These are phyloP conservation scores for Tarenaya hassleriana DNA, from an alignment of 345 rosid genomes.

Conservation along the genomic window DNA sequence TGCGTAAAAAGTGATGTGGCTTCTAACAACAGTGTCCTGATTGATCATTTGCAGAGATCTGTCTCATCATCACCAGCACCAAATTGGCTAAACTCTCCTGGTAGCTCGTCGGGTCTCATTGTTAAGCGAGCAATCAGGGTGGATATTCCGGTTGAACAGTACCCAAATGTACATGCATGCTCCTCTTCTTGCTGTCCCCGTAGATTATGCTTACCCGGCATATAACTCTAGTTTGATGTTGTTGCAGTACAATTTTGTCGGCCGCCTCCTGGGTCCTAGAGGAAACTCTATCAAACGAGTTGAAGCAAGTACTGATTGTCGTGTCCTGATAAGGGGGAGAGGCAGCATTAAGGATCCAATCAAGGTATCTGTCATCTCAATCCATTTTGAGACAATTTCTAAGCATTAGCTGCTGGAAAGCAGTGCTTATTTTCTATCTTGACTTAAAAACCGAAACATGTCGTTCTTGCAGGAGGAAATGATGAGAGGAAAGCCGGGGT, in stretches of 20 bases:
- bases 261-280: constrained; percentile 98
- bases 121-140: constrained; percentile 84
- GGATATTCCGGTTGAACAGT: constrained; percentile 89
- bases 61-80: constrained; percentile 57
- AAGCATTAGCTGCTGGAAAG: too few species aligned
- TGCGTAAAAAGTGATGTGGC: constrained; percentile 12
- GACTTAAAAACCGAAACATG: too few species aligned
- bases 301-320: constrained; percentile 96
- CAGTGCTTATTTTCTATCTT: too few species aligned
- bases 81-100: constrained; percentile 75
- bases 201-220: constrained; percentile 7
- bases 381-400: not conserved
- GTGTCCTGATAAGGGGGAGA: constrained; percentile 91
- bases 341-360: constrained; percentile 93
- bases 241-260: constrained; percentile 96
- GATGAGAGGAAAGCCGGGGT: constrained; percentile 96
- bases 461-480: constrained; percentile 65
- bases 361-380: constrained; percentile 41
- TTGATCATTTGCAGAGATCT: constrained; percentile 51
- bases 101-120: constrained; percentile 78
- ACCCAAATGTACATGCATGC: constrained; percentile 65
- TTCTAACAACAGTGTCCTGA: constrained; percentile 30
- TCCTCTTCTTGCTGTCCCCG: not conserved
- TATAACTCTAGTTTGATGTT: constrained; percentile 25
- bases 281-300: constrained; percentile 97